phyloP scores from a whole-genome alignment of 1,284 basidiomycete genomes.

The Moniliella sp. region DNA sequence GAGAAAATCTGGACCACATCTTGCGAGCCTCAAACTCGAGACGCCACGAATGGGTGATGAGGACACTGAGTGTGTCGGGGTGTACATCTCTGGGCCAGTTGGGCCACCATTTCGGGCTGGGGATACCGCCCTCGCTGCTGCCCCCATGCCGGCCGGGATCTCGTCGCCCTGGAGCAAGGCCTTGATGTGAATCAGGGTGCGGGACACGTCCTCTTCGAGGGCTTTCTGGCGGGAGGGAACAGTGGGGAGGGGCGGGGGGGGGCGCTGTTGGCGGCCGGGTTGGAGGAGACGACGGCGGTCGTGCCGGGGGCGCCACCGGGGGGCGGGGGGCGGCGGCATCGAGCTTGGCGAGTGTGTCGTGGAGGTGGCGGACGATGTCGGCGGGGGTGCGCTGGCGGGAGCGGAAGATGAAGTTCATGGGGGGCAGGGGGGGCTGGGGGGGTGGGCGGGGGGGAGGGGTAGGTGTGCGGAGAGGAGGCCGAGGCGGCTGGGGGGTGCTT shows the following conservation, averaged over 20 bases:
- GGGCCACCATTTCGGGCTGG: conserved; percentile 42
- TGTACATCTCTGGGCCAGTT: conserved; percentile 83
- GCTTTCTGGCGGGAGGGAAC: conserved; percentile 47
- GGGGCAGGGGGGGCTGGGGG: too few species aligned
- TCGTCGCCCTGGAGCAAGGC: conserved; percentile 63
- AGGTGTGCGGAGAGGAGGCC: too few species aligned
- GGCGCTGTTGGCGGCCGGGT: too few species aligned
- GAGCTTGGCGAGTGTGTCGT: conserved; percentile 18
- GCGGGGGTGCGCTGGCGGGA: conserved; percentile 20
- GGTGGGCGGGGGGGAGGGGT: too few species aligned
- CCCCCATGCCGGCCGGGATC: too few species aligned
- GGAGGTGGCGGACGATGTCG: conserved; percentile 21
- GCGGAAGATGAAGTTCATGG: conserved; percentile 34
- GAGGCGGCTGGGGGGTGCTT: too few species aligned
- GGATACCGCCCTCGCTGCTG: conserved; percentile 45
- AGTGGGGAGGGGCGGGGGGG: too few species aligned
- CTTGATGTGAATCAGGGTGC: conserved; percentile 70
- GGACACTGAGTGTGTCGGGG: conserved; percentile 59
- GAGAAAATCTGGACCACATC: conserved; percentile 94
- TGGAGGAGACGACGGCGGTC: too few species aligned
- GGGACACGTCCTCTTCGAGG: conserved; percentile 65
- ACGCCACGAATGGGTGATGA: conserved; percentile 60
- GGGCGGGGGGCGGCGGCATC: too few species aligned
- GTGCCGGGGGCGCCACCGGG: too few species aligned
- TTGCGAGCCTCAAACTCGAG: conserved; percentile 84